Evolutionary conservation across 1,284 basidiomycete genomes (phyloP).

Genomic region (Jaminaea rosea): DNA sequence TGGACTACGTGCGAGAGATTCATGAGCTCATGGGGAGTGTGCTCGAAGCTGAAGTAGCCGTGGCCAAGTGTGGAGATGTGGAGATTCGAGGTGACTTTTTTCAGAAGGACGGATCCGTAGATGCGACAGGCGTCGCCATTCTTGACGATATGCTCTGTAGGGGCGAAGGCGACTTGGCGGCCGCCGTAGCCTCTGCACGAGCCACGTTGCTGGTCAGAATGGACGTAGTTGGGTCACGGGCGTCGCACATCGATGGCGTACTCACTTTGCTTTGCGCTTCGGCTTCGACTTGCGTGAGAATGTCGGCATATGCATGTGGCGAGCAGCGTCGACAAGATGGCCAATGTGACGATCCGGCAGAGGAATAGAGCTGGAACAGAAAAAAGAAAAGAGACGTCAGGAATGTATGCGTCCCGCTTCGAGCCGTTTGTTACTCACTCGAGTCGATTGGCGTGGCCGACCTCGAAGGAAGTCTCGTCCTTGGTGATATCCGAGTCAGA

Average conservation of each 20-base stretch:
- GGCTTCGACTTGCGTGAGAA: conserved; percentile 2
- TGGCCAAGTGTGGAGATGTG: conserved; percentile 76
- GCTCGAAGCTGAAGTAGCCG: conserved; percentile 76
- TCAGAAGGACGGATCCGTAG: conserved; percentile 73
- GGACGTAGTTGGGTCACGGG: too few relatives aligned
- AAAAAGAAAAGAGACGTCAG: too few relatives aligned
- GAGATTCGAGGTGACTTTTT: conserved; percentile 68
- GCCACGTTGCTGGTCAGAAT: too few relatives aligned
- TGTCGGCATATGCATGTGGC: conserved; percentile 1
- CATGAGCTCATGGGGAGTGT: conserved; percentile 84
- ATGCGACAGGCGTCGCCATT: conserved; percentile 64
- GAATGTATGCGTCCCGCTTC: neutral
- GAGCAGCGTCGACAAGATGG: neutral
- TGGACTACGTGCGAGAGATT: conserved; percentile 91
- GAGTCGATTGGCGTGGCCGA: conserved; percentile 67
- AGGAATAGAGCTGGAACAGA: neutral
- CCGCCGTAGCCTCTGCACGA: conserved; percentile 10
- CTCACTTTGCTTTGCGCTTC: neutral
- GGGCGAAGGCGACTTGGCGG: conserved; percentile 50
- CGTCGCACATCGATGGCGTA: too few relatives aligned
- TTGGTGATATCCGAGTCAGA: conserved; percentile 67
- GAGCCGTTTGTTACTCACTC: conserved; percentile 52
- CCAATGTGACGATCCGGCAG: neutral
- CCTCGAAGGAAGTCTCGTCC: conserved; percentile 67
- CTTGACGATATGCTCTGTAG: conserved; percentile 39